Evolutionary conservation across 139 green algal genomes (phyloP), one percentile per base, ranked within the genome.

Genomic region (Mychonastes homosphaera): DNA sequence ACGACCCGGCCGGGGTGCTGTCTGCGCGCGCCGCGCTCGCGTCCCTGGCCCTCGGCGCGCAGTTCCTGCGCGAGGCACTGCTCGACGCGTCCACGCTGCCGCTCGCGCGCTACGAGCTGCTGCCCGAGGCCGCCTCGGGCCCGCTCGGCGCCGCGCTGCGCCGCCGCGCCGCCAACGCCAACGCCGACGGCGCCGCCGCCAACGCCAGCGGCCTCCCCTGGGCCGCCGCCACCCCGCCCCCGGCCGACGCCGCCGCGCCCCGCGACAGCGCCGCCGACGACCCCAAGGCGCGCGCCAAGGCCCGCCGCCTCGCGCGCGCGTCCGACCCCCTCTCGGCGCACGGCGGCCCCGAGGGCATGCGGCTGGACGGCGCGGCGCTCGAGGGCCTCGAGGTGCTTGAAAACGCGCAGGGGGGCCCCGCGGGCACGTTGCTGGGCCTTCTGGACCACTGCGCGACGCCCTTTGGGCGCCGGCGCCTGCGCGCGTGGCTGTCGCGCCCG

Each of bases 341-440:
- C n/a, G n/a, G n/a, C n/a, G 44, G 36, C 23, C 76, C 78, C 0
- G 26, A 53, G 1, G 64, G 53, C 65, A 81, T 96, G 78, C 40
- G 72, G 15, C 71, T 98, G 28, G 91, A 99, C 63, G 92, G 86
- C 9, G 77, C 90, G 10, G 90, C 92, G 6, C 77, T 99, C 34
- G 83, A 94, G 52, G 92, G 89, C 54, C 74, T 99, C 30, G 92
- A 99, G 64, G 72, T 96, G 16, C 56, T 98, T 28, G 87, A 95
- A 66, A 95, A 92, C 65, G 70, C 51, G 0, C 72, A 90, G 13
- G 92, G 91, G 26, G 83, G 73, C 35, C 50, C 51, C 4, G 23
- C 46, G 19, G 92, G 91, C 62, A 92, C 79, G 9, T 71, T 98
- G 44, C 69, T 98, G 29, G 75, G 70, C 0, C 64, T 81, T n/a